Base-by-base conservation (phyloP, 192 early-diverging fungal species). In the Spizellomyces sp. region DNA sequence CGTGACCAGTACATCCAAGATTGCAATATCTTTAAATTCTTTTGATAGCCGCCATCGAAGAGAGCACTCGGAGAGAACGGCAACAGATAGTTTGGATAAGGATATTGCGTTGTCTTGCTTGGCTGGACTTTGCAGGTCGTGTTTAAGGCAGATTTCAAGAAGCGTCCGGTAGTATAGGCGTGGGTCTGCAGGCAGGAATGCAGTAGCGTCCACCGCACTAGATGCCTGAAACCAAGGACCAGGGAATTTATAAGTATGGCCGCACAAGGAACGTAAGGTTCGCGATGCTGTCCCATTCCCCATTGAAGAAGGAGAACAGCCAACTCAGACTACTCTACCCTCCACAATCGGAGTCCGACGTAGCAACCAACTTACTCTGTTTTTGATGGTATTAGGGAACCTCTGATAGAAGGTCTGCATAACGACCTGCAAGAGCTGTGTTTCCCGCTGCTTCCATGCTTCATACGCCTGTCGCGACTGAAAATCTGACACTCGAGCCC, bases 21-120 rank as follows among this genome's bases (percentile, higher is more conserved):
- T 21, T 5, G 74, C 80, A 58, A 80, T 65, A 10, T 80, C 68
- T 22, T 65, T 64, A 73, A 58, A 82, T 48, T 79, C 77, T 44
- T 74, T 58, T 0, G 88, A 81, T n/a, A 92, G 45, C 62, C 87
- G 76, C 91, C 90, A 91, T 4, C 89, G 81, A 17, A 90, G 71
- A 47, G 81, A 85, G 66, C 88, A 90, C 48, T 92, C 91, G 15
- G 81, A 87, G 22, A 92, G 69, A 0, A 92, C 58, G 5, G 84
- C 80, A 22, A 84, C 79, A n/a, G 82, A 86, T 22, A 71, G 61
- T 45, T 84, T 79, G 8, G 89, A 87, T 0, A 92, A 66, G 21
- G 10, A 81, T 67, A 57, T 66, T 75, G 17, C 70, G 60, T 58
- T 80, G 63, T 7, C 76, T 8, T 56, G 15, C 2, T 6, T 42